A percentile compares a stretch with the other conserved stretches of the same genome.
phyloP scores from a whole-genome alignment of 176 grass and related monocot genomes.

The Miscanthus lutarioriparius region DNA sequence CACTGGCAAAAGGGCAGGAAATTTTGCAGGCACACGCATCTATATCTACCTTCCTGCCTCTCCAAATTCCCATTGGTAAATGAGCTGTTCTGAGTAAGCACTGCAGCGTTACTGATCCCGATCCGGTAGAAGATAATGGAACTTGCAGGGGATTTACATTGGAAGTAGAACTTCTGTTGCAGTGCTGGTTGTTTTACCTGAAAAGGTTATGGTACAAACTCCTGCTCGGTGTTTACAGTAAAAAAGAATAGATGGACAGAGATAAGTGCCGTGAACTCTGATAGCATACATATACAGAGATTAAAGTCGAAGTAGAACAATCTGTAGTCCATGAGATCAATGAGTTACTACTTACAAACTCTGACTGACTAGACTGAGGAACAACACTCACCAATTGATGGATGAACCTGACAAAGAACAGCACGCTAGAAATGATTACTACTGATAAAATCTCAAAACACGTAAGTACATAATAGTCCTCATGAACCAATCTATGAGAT shows the following conservation, averaged over 20 bases:
- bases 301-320: slow-evolving; percentile 13
- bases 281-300: not conserved
- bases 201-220: slow-evolving; percentile 33
- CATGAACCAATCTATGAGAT: slow-evolving; percentile 10
- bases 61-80: slow-evolving; percentile 65
- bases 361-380: not conserved
- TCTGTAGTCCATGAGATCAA: slow-evolving; percentile 7
- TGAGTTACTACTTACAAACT: not conserved
- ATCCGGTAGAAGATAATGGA: slow-evolving; percentile 53
- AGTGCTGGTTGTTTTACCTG: slow-evolving; percentile 42
- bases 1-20: slow-evolving; percentile 47
- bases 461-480: not conserved
- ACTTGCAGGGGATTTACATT: slow-evolving; percentile 59
- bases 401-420: not conserved
- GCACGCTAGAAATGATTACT: not conserved
- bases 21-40: slow-evolving; percentile 64
- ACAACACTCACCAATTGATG: not conserved
- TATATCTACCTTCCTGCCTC: slow-evolving; percentile 64
- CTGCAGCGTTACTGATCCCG: slow-evolving; percentile 43
- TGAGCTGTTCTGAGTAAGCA: slow-evolving; percentile 45
- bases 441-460: not conserved
- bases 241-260: not conserved
- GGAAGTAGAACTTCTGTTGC: slow-evolving; percentile 61
- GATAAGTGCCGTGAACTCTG: slow-evolving; percentile 9
- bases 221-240: slow-evolving; percentile 26